These are phyloP conservation scores for Penicillium paradoxum DNA, from an alignment of 495 filamentous ascomycete genomes.

Conservation along the genomic window DNA sequence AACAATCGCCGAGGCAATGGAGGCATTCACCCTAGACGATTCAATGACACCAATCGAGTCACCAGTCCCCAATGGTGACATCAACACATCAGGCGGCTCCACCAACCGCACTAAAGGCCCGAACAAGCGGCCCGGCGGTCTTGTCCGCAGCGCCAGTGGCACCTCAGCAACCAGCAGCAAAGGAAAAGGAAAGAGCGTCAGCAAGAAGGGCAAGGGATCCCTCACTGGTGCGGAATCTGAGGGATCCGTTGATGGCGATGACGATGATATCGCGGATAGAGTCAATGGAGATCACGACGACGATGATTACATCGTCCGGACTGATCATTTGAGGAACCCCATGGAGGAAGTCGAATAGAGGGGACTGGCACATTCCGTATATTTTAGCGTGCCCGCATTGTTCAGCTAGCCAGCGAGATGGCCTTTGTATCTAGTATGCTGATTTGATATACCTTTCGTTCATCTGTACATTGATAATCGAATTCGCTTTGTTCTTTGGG, in stretches of 20 bases:
- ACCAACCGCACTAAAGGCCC: slow-evolving; percentile 28
- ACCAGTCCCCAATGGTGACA: slow-evolving; percentile 32
- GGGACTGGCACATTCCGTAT: not conserved
- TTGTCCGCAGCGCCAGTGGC: slow-evolving; percentile 27
- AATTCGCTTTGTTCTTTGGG: not conserved
- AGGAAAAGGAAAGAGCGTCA: slow-evolving; percentile 34
- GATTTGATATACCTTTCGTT: slow-evolving; percentile 2
- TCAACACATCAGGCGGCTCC: slow-evolving; percentile 14
- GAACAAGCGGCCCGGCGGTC: slow-evolving; percentile 26
- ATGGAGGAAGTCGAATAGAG: slow-evolving; percentile 28
- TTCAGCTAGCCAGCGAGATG: not conserved
- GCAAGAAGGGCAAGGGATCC: slow-evolving; percentile 40
- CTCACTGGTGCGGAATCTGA: slow-evolving; percentile 30
- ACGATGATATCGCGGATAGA: slow-evolving; percentile 37
- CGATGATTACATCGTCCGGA: slow-evolving; percentile 47
- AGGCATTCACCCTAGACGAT: slow-evolving; percentile 29
- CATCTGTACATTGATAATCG: not conserved
- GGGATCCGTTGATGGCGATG: slow-evolving; percentile 34
- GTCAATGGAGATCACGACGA: slow-evolving; percentile 38
- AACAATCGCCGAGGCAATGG: slow-evolving; percentile 38
- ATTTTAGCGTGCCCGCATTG: not conserved
- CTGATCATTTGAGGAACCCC: slow-evolving; percentile 33
- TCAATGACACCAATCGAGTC: slow-evolving; percentile 11
- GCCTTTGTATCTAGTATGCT: slow-evolving; percentile 6
- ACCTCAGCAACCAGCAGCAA: slow-evolving; percentile 28